phyloP scores from a whole-genome alignment of 164 flowering plant genomes.

The Liriodendron chinense region DNA sequence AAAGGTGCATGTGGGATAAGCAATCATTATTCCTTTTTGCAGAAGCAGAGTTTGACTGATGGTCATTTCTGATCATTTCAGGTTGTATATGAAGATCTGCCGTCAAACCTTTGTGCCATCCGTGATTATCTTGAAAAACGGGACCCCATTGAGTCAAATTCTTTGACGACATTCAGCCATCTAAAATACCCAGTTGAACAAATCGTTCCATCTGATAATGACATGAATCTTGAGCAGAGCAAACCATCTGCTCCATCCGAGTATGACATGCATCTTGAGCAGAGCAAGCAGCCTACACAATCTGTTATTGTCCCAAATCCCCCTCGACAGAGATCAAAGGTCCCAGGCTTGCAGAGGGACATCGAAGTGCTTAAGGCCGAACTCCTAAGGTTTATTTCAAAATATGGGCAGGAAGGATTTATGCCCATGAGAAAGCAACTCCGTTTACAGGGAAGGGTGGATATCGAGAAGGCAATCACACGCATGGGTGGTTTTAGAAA shows the following conservation, averaged over 20 bases:
- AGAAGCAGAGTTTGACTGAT: too few species aligned
- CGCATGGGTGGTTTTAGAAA: conserved; percentile 94
- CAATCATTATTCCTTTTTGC: too few species aligned
- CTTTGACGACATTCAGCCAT: conserved; percentile 19
- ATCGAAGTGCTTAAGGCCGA: conserved; percentile 78
- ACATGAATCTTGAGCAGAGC: conserved; percentile 5
- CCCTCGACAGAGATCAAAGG: conserved; percentile 52
- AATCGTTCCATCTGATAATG: conserved; percentile 16
- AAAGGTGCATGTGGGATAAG: too few species aligned
- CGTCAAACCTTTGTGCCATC: conserved; percentile 92
- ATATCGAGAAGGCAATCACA: conserved; percentile 91
- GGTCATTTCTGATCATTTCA: conserved; percentile 18
- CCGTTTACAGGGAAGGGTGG: conserved; percentile 79
- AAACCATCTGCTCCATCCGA: conserved; percentile 15
- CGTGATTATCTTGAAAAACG: conserved; percentile 76
- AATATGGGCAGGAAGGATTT: conserved; percentile 89
- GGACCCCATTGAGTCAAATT: conserved; percentile 21
- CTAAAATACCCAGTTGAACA: conserved; percentile 22
- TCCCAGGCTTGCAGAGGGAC: conserved; percentile 88
- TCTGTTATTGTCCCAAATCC: conserved; percentile 11
- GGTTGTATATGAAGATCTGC: conserved; percentile 98
- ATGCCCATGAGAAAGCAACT: conserved; percentile 99
- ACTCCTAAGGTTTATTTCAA: conserved; percentile 59
- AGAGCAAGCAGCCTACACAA: conserved; percentile 9
- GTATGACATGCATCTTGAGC: conserved; percentile 10